Evolutionary conservation across 2,329 filamentous ascomycete species (phyloP), one percentile per base, ranked within the genome.

Genomic region (Alternaria sp.): DNA sequence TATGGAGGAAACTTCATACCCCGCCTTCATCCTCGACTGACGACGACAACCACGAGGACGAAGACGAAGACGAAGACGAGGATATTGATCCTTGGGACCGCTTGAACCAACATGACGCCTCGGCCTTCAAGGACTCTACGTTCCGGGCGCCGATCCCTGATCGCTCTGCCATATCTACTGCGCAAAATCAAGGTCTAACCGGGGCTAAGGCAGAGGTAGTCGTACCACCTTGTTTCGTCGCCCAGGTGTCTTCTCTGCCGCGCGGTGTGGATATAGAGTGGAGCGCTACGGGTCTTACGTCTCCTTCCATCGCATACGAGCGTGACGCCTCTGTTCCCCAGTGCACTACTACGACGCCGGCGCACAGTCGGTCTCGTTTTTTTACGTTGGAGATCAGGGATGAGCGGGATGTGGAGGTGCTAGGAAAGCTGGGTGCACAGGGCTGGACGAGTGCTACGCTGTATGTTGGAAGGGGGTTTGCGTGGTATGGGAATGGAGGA

Each of bases 211-310:
- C 17, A 13, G 23, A 6, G 15, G 19, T n/a, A 6, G 17, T 47
- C 5, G 47, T 46, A 13, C 90, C 93, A 2, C 90, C 90, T 0
- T 86, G 94, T 70, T 91, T 96, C 74, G 86, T 90, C 0, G 90
- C 89, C 1, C 89, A 96, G 74, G 91, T 97, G 2, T 86, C 90
- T 46, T 87, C 89, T 68, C 84, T 99, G 12, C 96, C 96, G 1
- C 87, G 92, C 19, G 84, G 83, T 15, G 90, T 91, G 26, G 84
- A 85, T 40, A 88, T 97, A 11, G 96, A 99, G 82, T 99, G 95
- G 94, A 90, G 92, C 69, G 90, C 90, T 61, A 75, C 88, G 4
- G 91, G 92, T 0, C 78, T 91, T 7, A 61, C 69, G 0, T 46
- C 47, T 13, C 6, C 28, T 6, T 49, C 50, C 2, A 51, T 68